Base-by-base conservation (phyloP, 2,329 filamentous ascomycete species). In the Rhinocladiella similis region DNA sequence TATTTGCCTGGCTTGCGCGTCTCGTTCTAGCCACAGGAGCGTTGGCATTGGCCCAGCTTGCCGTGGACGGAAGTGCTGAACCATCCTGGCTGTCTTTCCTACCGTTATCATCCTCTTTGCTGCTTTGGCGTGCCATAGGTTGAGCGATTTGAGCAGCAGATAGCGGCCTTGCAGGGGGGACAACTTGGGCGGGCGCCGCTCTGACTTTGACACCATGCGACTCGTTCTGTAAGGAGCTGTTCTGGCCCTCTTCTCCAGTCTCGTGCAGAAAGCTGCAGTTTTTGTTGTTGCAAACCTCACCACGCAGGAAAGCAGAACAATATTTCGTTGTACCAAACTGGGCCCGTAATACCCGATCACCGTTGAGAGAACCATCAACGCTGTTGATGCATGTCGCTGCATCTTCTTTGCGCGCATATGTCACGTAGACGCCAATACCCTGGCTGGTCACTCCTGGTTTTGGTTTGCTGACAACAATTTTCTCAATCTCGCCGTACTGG, bases 261-360 rank as follows among this genome's bases (percentile, higher is more conserved):
- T 99, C 95, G 69, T 99, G 94, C 49, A 99, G 76, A 72, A 99
- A 99, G 84, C 97, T 99, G 78, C 94, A 99, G 61, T 94, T 93
- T 50, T 92, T 86, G 68, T 99, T 99, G 54, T 90, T 91, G 74
- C 94, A 99, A 63, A 87, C 88, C 73, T 99, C 94, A 64, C 95
- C 91, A 56, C 95, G 89, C 16, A 99, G 80, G 79, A 95, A 99
- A 3, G 94, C 93, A 0, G 94, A 99, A 72, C 94, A 99, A 73
- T 99, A 99, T 72, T 99, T 99, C 3, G 94, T 99, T 0, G 94
- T 99, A 20, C 94, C 94, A 63, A 87, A 87, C 70, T 88, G 85
- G 12, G 85, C 85, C 65, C 85, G 87, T 18, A 99, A 76, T 13
- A 90, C 81, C 49, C 93, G 82, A 61, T 97, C 94, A 50, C 90